phyloP scores from a whole-genome alignment of 2,329 filamentous ascomycete species.

The Aschersonia sp. region DNA sequence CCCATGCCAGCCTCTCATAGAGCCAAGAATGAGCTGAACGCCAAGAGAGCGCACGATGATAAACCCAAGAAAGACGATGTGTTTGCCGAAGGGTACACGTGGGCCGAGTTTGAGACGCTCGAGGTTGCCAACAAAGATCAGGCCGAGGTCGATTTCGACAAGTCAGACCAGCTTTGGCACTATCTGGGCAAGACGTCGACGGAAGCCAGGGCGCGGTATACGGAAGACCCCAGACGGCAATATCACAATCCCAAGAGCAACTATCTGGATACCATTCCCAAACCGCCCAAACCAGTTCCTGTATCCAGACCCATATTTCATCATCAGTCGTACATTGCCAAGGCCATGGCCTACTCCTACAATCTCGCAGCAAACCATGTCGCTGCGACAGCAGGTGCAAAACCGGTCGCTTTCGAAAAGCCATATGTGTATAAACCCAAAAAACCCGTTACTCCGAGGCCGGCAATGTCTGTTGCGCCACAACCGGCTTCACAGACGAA shows the following conservation, averaged over 20 bases:
- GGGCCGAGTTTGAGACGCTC: constrained; percentile 66
- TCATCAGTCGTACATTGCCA: constrained; percentile 3
- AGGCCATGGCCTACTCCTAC: constrained; percentile 6
- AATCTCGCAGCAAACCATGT: constrained; percentile 2
- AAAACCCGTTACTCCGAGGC: constrained; percentile 14
- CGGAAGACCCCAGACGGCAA: constrained; percentile 51
- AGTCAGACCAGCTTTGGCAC: constrained; percentile 69
- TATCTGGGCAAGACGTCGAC: constrained; percentile 80
- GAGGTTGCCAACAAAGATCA: constrained; percentile 43
- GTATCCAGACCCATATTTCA: constrained; percentile 9
- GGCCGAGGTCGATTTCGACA: constrained; percentile 55
- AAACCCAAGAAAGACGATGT: constrained; percentile 49
- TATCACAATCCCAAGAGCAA: constrained; percentile 54
- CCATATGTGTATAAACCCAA: constrained; percentile 40
- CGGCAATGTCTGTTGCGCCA: constrained; percentile 2
- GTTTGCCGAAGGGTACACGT: constrained; percentile 55
- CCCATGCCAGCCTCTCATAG: constrained; percentile 52
- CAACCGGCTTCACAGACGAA: too few relatives aligned
- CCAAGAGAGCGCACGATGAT: constrained; percentile 46
- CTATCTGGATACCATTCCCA: constrained; percentile 56
- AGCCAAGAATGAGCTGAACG: constrained; percentile 52
- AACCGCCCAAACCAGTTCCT: constrained; percentile 26
- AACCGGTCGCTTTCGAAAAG: constrained; percentile 21
- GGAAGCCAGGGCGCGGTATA: constrained; percentile 82
- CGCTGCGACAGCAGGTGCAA: neutral